These are phyloP conservation scores for Bisporella sp. DNA, from an alignment of 2,329 filamentous ascomycete species.

Conservation along the genomic window DNA sequence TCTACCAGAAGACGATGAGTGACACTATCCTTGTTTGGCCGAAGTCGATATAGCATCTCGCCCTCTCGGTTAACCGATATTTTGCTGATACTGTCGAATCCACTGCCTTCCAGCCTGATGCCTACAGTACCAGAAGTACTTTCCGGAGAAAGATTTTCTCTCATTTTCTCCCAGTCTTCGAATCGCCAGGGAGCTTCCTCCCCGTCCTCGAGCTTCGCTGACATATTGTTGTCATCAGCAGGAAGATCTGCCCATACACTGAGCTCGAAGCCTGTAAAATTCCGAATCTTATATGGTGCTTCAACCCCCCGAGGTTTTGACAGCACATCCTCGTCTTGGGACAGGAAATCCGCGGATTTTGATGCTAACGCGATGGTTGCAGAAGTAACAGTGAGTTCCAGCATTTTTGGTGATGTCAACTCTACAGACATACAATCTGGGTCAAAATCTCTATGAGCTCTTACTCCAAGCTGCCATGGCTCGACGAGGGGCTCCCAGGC, in stretches of 20 bases:
- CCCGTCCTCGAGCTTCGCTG: slow-evolving; percentile 75
- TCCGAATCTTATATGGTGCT: slow-evolving; percentile 87
- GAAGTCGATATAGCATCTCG: slow-evolving; percentile 81
- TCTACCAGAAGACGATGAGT: slow-evolving; percentile 89
- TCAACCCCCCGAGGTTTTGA: slow-evolving; percentile 89
- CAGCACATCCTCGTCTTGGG: slow-evolving; percentile 81
- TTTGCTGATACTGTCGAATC: slow-evolving; percentile 83
- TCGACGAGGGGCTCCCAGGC: slow-evolving; percentile 96
- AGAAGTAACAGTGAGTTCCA: slow-evolving; percentile 89
- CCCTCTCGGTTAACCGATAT: slow-evolving; percentile 92
- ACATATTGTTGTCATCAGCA: slow-evolving; percentile 59
- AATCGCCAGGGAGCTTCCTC: slow-evolving; percentile 94
- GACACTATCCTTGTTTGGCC: slow-evolving; percentile 77
- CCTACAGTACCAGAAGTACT: slow-evolving; percentile 72
- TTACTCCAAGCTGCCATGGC: slow-evolving; percentile 91
- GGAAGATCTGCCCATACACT: slow-evolving; percentile 72
- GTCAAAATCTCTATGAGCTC: slow-evolving; percentile 70
- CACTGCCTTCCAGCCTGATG: slow-evolving; percentile 82
- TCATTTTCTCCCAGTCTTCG: slow-evolving; percentile 92
- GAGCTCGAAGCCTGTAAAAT: slow-evolving; percentile 91
- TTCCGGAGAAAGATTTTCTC: slow-evolving; percentile 84
- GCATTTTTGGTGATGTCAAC: slow-evolving; percentile 77
- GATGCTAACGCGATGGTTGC: slow-evolving; percentile 89
- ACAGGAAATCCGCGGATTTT: slow-evolving; percentile 87
- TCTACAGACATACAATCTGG: slow-evolving; percentile 77